Evolutionary conservation across 768 basidiomycete species (phyloP).

Genomic region (Boletellus ananiceps): DNA sequence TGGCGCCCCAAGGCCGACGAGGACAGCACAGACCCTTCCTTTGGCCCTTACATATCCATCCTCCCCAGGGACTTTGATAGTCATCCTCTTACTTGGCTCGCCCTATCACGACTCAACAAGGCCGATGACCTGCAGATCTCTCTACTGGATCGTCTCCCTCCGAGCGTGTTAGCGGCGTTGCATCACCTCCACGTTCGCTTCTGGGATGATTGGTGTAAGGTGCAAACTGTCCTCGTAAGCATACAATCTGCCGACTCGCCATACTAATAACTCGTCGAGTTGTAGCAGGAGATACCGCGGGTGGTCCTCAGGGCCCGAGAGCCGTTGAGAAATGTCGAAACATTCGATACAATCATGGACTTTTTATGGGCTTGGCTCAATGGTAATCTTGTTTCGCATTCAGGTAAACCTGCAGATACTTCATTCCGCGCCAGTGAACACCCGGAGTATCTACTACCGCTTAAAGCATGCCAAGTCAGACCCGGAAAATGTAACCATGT

Average conservation of each 20-base stretch:
- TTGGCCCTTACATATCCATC: constrained; percentile 75
- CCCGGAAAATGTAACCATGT: constrained; percentile 78
- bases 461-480: constrained; percentile 45
- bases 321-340: background rate
- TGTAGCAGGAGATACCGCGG: constrained; percentile 7
- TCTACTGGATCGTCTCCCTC: constrained; percentile 47
- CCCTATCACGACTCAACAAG: constrained; percentile 24
- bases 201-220: constrained; percentile 52
- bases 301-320: background rate
- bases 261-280: background rate
- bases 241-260: background rate
- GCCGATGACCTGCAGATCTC: constrained; percentile 15
- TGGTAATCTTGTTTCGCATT: constrained; percentile 41
- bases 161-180: constrained; percentile 39
- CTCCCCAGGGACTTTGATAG: constrained; percentile 68
- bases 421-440: constrained; percentile 63
- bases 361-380: constrained; percentile 93
- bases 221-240: constrained; percentile 51
- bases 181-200: constrained; percentile 46
- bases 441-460: constrained; percentile 79
- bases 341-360: constrained; percentile 27
- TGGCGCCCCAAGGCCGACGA: constrained; percentile 46
- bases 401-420: background rate
- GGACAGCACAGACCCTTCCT: constrained; percentile 49
- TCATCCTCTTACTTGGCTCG: constrained; percentile 82